A percentile compares a stretch with the other conserved stretches of the same genome.
phyloP scores from a whole-genome alignment of 192 early-diverging fungal genomes.

The Coemansia biformis region DNA sequence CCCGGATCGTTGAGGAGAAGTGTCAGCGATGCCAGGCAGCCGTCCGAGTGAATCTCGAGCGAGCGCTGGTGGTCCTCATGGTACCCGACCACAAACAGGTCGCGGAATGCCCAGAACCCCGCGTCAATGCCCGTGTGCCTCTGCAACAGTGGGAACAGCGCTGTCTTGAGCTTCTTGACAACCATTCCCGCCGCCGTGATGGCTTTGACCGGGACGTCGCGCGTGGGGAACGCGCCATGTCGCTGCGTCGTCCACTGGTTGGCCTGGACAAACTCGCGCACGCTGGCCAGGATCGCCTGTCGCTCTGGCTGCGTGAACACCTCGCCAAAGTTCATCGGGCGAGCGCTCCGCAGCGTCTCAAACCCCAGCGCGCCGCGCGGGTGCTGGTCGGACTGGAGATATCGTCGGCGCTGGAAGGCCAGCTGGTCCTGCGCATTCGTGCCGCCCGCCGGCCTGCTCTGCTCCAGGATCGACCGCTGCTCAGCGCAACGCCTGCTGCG shows the following conservation, averaged over 20 bases:
- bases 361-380: background rate
- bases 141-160: constrained; percentile 19
- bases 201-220: constrained; percentile 39
- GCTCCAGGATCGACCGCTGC: background rate
- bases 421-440: background rate
- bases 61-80: constrained; percentile 35
- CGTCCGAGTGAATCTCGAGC: constrained; percentile 52
- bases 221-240: constrained; percentile 53
- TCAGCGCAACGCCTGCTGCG: background rate
- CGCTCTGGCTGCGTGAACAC: constrained; percentile 11
- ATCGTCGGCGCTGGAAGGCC: constrained; percentile 20
- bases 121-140: constrained; percentile 23
- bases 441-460: too few species aligned
- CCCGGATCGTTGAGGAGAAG: constrained; percentile 48
- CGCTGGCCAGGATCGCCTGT: constrained; percentile 18
- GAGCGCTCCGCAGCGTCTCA: constrained; percentile 6
- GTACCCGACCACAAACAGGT: constrained; percentile 52
- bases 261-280: background rate
- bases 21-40: constrained; percentile 53
- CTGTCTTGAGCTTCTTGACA: background rate
- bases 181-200: constrained; percentile 4
- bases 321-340: constrained; percentile 32
- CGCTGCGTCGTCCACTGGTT: constrained; percentile 42
- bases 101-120: constrained; percentile 42
- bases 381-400: constrained; percentile 14